A percentile compares a stretch with the other conserved stretches of the same genome.
Conservation (phyloP, 768 basidiomycete genomes). For the Russula dissimulans region DNA sequence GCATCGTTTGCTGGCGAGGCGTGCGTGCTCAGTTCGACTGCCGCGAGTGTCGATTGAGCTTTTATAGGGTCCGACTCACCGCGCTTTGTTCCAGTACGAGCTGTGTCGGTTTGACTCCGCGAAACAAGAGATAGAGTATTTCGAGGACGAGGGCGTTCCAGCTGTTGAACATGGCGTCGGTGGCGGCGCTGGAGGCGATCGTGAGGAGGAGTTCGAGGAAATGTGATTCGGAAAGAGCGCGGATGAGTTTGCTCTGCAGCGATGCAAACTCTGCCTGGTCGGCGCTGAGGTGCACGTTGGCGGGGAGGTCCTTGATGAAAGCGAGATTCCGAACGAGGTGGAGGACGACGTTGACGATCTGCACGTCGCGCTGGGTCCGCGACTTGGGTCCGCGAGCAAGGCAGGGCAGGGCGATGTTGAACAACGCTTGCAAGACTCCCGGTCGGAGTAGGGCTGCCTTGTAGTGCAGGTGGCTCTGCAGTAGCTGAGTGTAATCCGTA, state of each 20-base stretch:
- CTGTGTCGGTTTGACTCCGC: conserved; percentile 60
- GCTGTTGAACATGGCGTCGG: conserved; percentile 69
- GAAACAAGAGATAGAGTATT: conserved; percentile 84
- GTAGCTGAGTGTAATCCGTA: conserved; percentile 82
- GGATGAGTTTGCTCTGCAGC: conserved; percentile 71
- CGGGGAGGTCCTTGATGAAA: conserved; percentile 80
- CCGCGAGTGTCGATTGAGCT: no score
- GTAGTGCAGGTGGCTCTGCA: conserved; percentile 78
- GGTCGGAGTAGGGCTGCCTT: conserved; percentile 70
- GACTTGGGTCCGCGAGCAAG: conserved; percentile 63
- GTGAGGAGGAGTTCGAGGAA: conserved; percentile 75
- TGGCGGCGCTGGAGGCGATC: conserved; percentile 67
- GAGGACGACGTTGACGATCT: conserved; percentile 80
- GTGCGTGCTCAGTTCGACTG: background rate
- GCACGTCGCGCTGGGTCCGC: conserved; percentile 68
- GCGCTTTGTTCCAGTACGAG: conserved; percentile 54
- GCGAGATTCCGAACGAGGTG: conserved; percentile 90
- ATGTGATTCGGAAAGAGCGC: conserved; percentile 58
- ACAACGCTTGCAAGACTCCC: conserved; percentile 59
- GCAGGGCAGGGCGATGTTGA: conserved; percentile 69
- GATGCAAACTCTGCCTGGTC: conserved; percentile 73
- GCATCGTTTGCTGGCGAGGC: conserved; percentile 48
- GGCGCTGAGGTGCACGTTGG: conserved; percentile 59
- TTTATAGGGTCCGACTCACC: conserved; percentile 29
- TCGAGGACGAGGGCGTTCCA: conserved; percentile 91